These are phyloP conservation scores for Colletotrichum melonis DNA, from an alignment of 2,329 filamentous ascomycete genomes.

Conservation along the genomic window DNA sequence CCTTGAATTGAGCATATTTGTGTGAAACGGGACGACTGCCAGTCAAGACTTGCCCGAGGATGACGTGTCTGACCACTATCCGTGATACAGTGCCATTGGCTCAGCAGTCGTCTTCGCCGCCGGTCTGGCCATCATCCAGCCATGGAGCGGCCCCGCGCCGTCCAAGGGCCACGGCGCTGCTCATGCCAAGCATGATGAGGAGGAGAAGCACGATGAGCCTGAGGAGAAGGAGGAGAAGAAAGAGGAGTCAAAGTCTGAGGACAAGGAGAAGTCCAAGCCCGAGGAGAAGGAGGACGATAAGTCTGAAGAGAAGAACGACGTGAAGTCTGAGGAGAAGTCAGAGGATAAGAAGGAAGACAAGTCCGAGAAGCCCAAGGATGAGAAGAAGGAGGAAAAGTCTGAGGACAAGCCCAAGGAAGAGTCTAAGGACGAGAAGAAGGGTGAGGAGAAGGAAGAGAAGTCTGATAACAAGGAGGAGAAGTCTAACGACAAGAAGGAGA, in stretches of 20 bases:
- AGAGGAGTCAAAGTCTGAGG: background rate
- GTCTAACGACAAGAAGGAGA: constrained; percentile 40
- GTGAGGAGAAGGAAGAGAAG: constrained; percentile 26
- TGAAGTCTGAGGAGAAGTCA: constrained; percentile 33
- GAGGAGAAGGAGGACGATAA: constrained; percentile 39
- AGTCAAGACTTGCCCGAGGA: background rate
- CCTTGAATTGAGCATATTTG: no score
- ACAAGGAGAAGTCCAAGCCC: constrained; percentile 5
- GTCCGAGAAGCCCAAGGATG: constrained; percentile 11
- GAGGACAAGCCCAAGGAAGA: constrained; percentile 37
- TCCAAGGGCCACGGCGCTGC: constrained; percentile 20
- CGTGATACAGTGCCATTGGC: constrained; percentile 14
- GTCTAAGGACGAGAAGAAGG: constrained; percentile 36
- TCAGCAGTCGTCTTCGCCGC: constrained; percentile 23
- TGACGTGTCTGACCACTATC: background rate
- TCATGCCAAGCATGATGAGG: constrained; percentile 18
- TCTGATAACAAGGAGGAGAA: constrained; percentile 30
- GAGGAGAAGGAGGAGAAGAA: constrained; percentile 20
- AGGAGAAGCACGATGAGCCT: constrained; percentile 26
- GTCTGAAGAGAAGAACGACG: constrained; percentile 39
- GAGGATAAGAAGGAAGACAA: constrained; percentile 37
- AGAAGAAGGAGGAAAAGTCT: constrained; percentile 26
- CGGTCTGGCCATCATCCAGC: constrained; percentile 29
- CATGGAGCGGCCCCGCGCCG: constrained; percentile 19
- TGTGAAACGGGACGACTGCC: no score